Conservation (phyloP, 441 rosid genomes). For the Brassica hybrid region DNA sequence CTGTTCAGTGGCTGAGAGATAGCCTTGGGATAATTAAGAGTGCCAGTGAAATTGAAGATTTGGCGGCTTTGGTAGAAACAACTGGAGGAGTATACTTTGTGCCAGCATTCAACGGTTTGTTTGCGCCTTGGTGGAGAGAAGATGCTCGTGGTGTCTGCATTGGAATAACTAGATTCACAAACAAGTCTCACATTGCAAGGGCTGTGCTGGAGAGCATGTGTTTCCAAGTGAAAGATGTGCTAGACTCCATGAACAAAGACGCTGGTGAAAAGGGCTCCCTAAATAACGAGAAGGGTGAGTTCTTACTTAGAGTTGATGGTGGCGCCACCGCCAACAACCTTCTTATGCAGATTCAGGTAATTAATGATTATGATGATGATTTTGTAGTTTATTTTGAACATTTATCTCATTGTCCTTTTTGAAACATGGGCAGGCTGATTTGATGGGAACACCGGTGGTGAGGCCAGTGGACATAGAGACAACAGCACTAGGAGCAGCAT, state of each 20-base stretch:
- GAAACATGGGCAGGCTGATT: conserved; percentile 64
- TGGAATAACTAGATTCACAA: conserved; percentile 88
- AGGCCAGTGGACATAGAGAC: conserved; percentile 89
- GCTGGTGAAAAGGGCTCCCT: conserved; percentile 56
- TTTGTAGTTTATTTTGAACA: background rate
- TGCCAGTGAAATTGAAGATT: conserved; percentile 74
- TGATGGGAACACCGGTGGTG: conserved; percentile 85
- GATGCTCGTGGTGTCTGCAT: conserved; percentile 95
- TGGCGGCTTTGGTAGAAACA: conserved; percentile 67
- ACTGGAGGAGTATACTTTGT: conserved; percentile 90
- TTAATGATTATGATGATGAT: conserved; percentile 7
- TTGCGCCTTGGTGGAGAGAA: conserved; percentile 99
- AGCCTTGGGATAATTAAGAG: conserved; percentile 68
- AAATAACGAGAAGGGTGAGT: conserved; percentile 53
- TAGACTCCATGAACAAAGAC: conserved; percentile 91
- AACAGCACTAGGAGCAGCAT: conserved; percentile 94
- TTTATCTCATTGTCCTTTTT: background rate
- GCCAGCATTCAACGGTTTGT: conserved; percentile 91
- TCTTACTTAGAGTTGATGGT: conserved; percentile 89
- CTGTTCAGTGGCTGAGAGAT: conserved; percentile 95
- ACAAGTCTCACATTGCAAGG: conserved; percentile 83
- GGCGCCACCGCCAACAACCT: conserved; percentile 93
- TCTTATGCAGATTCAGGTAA: conserved; percentile 90
- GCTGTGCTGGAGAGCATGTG: conserved; percentile 97
- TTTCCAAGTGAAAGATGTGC: conserved; percentile 90